Evolutionary conservation across 306 rosid species (phyloP).

Genomic region (Begonia loranthoides): DNA sequence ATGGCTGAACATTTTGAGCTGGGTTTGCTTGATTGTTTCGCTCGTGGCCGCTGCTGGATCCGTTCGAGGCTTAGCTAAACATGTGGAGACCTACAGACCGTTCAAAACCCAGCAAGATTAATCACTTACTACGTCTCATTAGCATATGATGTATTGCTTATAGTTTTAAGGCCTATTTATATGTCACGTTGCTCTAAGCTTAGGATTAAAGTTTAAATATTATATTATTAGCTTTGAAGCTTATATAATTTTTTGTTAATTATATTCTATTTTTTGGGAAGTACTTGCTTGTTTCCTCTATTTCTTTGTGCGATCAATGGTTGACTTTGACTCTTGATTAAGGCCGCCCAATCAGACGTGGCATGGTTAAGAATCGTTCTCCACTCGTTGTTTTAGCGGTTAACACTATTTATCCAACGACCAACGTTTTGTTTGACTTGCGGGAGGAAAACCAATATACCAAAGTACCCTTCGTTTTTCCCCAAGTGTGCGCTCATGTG

Average conservation of each 20-base stretch:
- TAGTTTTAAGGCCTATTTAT: no score
- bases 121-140: no score
- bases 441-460: background rate
- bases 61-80: constrained; percentile 55
- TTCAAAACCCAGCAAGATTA: constrained; percentile 43
- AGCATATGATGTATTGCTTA: no score
- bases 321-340: background rate
- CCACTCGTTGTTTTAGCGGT: no score
- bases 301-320: no score
- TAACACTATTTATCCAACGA: background rate
- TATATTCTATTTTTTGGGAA: no score
- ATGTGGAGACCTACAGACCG: constrained; percentile 68
- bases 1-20: constrained; percentile 75
- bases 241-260: no score
- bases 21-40: constrained; percentile 69
- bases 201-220: no score
- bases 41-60: constrained; percentile 79
- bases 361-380: background rate
- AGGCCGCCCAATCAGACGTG: background rate
- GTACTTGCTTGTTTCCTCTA: no score
- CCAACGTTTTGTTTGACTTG: background rate
- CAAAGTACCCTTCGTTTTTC: background rate
- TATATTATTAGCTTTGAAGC: no score
- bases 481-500: background rate
- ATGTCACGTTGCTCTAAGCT: no score